These are phyloP conservation scores for Paxillus involutus DNA, from an alignment of 768 basidiomycete genomes.

Conservation along the genomic window DNA sequence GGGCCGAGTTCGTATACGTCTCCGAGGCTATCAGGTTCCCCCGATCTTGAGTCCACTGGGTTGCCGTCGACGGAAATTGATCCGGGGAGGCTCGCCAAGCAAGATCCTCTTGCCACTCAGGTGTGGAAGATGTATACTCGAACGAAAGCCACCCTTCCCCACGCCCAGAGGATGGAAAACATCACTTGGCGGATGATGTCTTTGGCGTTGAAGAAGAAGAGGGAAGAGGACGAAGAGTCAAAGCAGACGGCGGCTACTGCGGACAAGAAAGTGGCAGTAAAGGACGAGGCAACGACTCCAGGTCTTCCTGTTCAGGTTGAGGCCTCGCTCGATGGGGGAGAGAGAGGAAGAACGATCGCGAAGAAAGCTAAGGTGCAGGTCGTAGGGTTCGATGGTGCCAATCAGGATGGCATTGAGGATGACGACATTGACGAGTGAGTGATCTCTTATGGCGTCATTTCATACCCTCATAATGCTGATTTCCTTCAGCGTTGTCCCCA, in stretches of 20 bases:
- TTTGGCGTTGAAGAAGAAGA: constrained; percentile 86
- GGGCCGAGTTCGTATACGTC: constrained; percentile 60
- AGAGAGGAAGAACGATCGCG: constrained; percentile 73
- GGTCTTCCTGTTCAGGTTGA: constrained; percentile 6
- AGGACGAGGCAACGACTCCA: constrained; percentile 16
- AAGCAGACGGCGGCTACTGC: constrained; percentile 6
- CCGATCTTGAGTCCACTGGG: constrained; percentile 52
- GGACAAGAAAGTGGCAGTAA: constrained; percentile 16
- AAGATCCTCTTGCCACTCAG: constrained; percentile 92
- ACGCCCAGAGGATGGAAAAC: constrained; percentile 97
- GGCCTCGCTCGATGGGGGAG: constrained; percentile 32
- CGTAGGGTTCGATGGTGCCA: constrained; percentile 77
- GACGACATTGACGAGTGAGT: constrained; percentile 57
- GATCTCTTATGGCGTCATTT: constrained; percentile 19
- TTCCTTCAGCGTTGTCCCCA: constrained; percentile 49
- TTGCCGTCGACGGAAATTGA: constrained; percentile 47
- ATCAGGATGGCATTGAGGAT: constrained; percentile 70
- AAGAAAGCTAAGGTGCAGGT: constrained; percentile 80
- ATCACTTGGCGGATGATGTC: constrained; percentile 99
- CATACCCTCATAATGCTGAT: constrained; percentile 25
- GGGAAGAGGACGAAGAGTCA: constrained; percentile 61
- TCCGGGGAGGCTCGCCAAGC: constrained; percentile 67
- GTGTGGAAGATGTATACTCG: constrained; percentile 97
- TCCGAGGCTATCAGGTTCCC: constrained; percentile 66
- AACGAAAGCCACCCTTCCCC: constrained; percentile 85